Evolutionary conservation across 805 yeast genomes (phyloP).

Genomic region (Candida parachauliodes): DNA sequence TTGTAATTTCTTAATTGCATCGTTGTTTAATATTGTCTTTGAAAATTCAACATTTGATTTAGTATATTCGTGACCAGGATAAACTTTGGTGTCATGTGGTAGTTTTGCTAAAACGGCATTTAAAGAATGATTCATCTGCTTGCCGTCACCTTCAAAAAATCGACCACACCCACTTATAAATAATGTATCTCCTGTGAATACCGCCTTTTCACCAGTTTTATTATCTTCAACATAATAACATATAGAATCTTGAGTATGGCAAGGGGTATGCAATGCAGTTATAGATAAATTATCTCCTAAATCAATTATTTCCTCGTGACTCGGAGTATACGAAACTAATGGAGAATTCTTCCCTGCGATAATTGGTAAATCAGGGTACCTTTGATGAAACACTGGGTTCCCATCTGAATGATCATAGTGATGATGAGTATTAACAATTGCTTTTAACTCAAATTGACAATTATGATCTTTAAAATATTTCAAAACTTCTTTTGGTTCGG

Average conservation of each 20-base stretch:
- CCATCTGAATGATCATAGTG: slow-evolving; percentile 96
- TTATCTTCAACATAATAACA: slow-evolving; percentile 75
- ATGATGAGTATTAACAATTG: slow-evolving; percentile 93
- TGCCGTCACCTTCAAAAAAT: slow-evolving; percentile 87
- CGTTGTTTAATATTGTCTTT: slow-evolving; percentile 52
- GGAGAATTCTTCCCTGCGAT: slow-evolving; percentile 86
- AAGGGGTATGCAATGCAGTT: slow-evolving; percentile 90
- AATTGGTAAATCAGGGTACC: slow-evolving; percentile 51
- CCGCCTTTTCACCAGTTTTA: slow-evolving; percentile 61
- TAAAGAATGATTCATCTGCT: slow-evolving; percentile 74
- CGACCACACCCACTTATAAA: slow-evolving; percentile 96
- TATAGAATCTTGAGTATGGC: slow-evolving; percentile 95
- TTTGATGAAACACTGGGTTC: slow-evolving; percentile 46
- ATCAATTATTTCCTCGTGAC: slow-evolving; percentile 54
- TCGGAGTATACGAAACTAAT: slow-evolving; percentile 65
- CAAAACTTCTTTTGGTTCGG: slow-evolving; percentile 66
- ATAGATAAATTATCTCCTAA: slow-evolving; percentile 65
- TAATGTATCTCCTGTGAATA: slow-evolving; percentile 94
- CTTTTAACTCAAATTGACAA: slow-evolving; percentile 50
- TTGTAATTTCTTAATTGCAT: slow-evolving; percentile 54
- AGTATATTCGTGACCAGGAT: slow-evolving; percentile 97
- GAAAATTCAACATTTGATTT: slow-evolving; percentile 77
- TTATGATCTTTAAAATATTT: slow-evolving; percentile 44
- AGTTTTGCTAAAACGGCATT: slow-evolving; percentile 54
- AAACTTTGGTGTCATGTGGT: slow-evolving; percentile 70